Evolutionary conservation across 768 basidiomycete genomes (phyloP).

Genomic region (Trametes villosa): DNA sequence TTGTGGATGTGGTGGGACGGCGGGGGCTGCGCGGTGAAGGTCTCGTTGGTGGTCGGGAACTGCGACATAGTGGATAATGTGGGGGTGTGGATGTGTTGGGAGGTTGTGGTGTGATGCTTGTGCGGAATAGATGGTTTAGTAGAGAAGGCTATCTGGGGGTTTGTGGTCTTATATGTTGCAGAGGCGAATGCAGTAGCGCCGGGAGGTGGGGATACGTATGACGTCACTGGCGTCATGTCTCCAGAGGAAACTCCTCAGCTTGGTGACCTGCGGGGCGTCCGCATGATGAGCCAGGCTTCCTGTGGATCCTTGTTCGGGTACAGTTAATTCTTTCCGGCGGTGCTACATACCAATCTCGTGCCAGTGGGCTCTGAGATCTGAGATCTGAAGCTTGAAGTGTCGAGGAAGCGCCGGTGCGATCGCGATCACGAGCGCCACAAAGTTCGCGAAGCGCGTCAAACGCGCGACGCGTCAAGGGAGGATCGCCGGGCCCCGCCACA

Average conservation of each 20-base stretch:
- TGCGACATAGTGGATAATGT: slow-evolving; percentile 10
- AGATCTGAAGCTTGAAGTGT: too few relatives aligned
- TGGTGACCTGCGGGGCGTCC: too few relatives aligned
- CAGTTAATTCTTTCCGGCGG: too few relatives aligned
- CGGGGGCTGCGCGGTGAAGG: slow-evolving; percentile 25
- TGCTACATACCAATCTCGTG: too few relatives aligned
- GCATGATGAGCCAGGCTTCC: too few relatives aligned
- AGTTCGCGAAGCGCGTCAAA: too few relatives aligned
- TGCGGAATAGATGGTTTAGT: neutral
- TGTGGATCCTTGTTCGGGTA: too few relatives aligned
- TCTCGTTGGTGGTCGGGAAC: slow-evolving; percentile 1
- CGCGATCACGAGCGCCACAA: too few relatives aligned
- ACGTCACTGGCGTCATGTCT: slow-evolving; percentile 9
- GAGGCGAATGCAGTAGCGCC: neutral
- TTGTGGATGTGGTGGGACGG: slow-evolving; percentile 52
- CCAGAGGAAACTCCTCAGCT: neutral
- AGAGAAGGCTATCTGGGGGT: neutral
- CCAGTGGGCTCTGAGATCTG: too few relatives aligned
- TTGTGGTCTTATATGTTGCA: neutral
- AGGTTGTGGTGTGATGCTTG: neutral
- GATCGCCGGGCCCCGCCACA: too few relatives aligned
- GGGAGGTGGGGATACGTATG: neutral
- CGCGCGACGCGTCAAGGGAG: too few relatives aligned
- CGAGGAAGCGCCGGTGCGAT: too few relatives aligned
- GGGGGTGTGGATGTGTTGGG: neutral